These are phyloP conservation scores for Chenopodium berlandieri DNA, from an alignment of 148 eudicot species.

Conservation along the genomic window DNA sequence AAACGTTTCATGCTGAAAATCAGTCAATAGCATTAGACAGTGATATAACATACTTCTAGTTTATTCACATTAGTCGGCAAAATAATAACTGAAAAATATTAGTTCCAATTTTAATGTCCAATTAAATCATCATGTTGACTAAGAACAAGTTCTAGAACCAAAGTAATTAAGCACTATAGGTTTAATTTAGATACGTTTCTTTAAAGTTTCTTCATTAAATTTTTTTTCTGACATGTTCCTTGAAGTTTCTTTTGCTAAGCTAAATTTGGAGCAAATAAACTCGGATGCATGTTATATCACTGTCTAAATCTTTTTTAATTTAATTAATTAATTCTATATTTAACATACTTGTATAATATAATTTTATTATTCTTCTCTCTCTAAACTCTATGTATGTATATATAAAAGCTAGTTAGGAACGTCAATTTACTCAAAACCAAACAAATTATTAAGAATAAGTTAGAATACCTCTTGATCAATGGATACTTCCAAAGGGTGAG, in stretches of 20 bases:
- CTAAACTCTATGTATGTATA: neutral
- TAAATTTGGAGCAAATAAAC: neutral
- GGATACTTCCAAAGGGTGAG: conserved; percentile 27
- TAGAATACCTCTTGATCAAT: conserved; percentile 1
- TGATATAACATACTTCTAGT: neutral
- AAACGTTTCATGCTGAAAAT: neutral
- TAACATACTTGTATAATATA: no score
- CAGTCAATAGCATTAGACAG: no score
- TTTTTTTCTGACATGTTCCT: neutral
- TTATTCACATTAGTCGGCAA: neutral
- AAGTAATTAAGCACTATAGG: neutral
- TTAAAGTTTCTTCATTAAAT: neutral
- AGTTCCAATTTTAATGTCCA: neutral
- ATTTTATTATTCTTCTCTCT: neutral
- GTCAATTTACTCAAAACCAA: neutral
- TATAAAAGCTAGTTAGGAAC: neutral
- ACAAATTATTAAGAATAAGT: neutral
- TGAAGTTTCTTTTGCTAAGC: conserved; percentile 1
- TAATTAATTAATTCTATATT: no score
- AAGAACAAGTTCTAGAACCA: neutral
- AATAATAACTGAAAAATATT: neutral
- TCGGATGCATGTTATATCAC: conserved; percentile 7
- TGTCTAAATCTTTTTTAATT: neutral
- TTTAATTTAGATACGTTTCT: neutral
- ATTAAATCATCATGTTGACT: neutral